Evolutionary conservation across 768 basidiomycete species (phyloP).

Genomic region (Russula olivacea): DNA sequence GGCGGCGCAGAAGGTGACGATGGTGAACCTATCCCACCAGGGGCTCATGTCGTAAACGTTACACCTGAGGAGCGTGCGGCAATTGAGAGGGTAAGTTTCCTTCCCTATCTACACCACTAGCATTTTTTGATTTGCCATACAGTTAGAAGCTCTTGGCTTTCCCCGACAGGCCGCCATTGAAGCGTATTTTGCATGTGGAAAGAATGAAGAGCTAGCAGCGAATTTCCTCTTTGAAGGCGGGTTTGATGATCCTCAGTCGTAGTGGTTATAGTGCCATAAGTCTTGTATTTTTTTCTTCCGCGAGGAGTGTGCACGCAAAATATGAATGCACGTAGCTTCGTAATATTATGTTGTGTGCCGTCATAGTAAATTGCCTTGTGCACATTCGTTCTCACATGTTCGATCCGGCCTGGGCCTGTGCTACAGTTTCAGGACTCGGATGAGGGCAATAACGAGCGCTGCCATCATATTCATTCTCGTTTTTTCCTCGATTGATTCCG

Average conservation of each 20-base stretch:
- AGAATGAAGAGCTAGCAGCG: conserved; percentile 94
- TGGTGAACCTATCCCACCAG: conserved; percentile 35
- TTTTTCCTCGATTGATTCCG: not conserved
- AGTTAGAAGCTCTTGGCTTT: conserved; percentile 90
- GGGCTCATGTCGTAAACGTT: conserved; percentile 62
- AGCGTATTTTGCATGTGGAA: conserved; percentile 92
- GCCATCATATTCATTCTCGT: not conserved
- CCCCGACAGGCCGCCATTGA: conserved; percentile 72
- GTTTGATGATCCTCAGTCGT: conserved; percentile 37
- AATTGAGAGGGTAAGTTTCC: conserved; percentile 70
- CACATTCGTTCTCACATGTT: not conserved
- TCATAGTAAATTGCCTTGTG: not conserved
- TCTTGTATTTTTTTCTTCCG: conserved; percentile 11
- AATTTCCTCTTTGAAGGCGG: conserved; percentile 82
- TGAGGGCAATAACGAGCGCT: too few relatives aligned
- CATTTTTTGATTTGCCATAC: conserved; percentile 1
- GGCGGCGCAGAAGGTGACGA: conserved; percentile 42
- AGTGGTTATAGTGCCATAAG: not conserved
- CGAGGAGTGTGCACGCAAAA: conserved; percentile 2
- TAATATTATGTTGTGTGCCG: conserved; percentile 9
- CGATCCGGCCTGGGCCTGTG: too few relatives aligned
- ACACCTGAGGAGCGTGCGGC: conserved; percentile 85
- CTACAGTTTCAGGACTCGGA: too few relatives aligned
- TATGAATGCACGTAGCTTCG: conserved; percentile 5
- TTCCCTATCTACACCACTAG: not conserved